Percentiles rank a stretch among this genome's conserved stretches.
phyloP scores from a whole-genome alignment of 257 asterid species.

The Eucommia ulmoides region DNA sequence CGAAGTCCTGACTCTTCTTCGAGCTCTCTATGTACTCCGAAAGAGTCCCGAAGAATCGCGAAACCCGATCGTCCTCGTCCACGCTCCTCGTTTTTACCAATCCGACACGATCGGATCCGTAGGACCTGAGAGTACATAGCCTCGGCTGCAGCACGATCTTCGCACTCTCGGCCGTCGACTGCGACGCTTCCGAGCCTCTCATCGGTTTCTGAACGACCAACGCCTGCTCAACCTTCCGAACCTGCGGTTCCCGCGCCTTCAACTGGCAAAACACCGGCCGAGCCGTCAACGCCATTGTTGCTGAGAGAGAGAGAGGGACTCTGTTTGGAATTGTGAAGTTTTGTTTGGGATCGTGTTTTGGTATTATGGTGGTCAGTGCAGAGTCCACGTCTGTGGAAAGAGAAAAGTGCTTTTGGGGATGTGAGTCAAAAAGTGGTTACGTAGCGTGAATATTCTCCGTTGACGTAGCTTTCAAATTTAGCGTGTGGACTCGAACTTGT shows the following conservation, averaged over 20 bases:
- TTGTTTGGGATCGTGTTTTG: constrained; percentile 1
- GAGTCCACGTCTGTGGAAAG: constrained; percentile 38
- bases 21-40: constrained; percentile 72
- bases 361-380: constrained; percentile 20
- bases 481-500: no score
- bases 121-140: constrained; percentile 61
- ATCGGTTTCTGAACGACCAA: constrained; percentile 28
- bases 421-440: constrained; percentile 16
- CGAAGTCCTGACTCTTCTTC: constrained; percentile 67
- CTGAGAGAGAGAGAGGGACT: neutral
- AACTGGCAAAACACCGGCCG: constrained; percentile 36
- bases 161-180: constrained; percentile 13
- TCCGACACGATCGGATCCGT: constrained; percentile 29
- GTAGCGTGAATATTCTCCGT: constrained; percentile 39
- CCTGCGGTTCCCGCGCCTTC: constrained; percentile 20
- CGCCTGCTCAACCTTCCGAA: constrained; percentile 4
- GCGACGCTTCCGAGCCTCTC: constrained; percentile 14
- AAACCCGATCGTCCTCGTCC: constrained; percentile 25
- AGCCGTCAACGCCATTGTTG: constrained; percentile 40
- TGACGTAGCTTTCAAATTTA: constrained; percentile 23
- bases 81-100: constrained; percentile 25
- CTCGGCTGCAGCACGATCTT: constrained; percentile 84
- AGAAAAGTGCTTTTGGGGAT: no score
- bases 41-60: constrained; percentile 49
- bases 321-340: constrained; percentile 10